Conservation (phyloP, 805 yeast species). For the Lipomyces chichibuensis region DNA sequence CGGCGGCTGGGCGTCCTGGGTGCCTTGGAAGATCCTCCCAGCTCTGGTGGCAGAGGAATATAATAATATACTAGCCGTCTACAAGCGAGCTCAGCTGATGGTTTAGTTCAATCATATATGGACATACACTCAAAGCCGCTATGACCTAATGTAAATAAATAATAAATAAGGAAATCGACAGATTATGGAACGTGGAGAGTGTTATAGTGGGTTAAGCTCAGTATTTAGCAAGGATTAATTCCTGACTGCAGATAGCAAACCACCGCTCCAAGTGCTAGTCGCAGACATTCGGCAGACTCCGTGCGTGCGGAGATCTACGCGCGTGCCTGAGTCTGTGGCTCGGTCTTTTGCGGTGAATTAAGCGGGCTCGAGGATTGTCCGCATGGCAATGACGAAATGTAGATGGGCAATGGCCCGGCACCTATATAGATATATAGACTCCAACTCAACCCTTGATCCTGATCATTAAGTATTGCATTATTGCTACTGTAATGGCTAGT, state of each 20-base stretch:
- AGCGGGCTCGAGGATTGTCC: not conserved
- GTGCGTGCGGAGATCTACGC: conserved; percentile 3
- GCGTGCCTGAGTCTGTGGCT: conserved; percentile 1
- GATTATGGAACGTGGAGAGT: too few relatives aligned
- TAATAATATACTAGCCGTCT: not conserved
- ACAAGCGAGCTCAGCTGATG: not conserved
- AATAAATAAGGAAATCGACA: too few relatives aligned
- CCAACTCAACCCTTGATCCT: not conserved
- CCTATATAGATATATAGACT: not conserved
- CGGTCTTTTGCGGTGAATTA: not conserved
- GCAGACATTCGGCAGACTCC: not conserved
- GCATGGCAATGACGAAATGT: not conserved
- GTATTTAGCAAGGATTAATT: too few relatives aligned
- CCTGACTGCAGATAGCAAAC: not conserved
- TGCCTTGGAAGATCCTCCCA: not conserved
- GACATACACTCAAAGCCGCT: too few relatives aligned
- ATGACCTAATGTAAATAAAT: too few relatives aligned
- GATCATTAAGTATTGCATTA: not conserved
- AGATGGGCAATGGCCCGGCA: not conserved
- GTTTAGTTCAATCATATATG: too few relatives aligned
- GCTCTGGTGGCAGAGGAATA: too few relatives aligned
- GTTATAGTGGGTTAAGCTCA: too few relatives aligned
- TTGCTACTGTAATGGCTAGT: conserved; percentile 13
- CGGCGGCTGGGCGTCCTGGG: not conserved
- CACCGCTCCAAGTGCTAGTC: not conserved